Percentiles rank a stretch among this genome's conserved stretches.
These are phyloP conservation scores for Geosmithia putterillii DNA, from an alignment of 2,329 filamentous ascomycete species.

Conservation along the genomic window DNA sequence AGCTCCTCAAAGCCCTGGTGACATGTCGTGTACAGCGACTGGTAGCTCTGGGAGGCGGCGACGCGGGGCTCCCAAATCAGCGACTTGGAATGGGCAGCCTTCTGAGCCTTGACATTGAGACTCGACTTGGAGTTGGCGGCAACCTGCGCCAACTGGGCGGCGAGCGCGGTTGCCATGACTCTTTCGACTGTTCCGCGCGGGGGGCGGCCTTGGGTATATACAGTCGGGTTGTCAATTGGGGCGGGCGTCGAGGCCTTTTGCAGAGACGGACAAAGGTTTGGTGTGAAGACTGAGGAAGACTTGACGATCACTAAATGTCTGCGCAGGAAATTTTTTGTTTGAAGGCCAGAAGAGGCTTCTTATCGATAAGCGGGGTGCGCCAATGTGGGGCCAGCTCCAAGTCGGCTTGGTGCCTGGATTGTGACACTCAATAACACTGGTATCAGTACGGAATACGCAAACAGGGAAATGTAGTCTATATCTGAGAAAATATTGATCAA, in stretches of 20 bases:
- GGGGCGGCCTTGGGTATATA: not conserved
- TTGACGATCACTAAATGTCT: not conserved
- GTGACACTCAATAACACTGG: not conserved
- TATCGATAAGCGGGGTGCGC: constrained; percentile 3
- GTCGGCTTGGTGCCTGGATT: not conserved
- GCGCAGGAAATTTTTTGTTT: constrained; percentile 3
- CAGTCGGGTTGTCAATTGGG: not conserved
- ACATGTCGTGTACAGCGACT: constrained; percentile 78
- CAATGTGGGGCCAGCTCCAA: not conserved
- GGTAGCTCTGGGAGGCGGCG: constrained; percentile 80
- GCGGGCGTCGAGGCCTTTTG: not conserved
- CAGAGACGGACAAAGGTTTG: not conserved
- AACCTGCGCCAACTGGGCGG: constrained; percentile 88
- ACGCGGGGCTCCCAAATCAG: constrained; percentile 82
- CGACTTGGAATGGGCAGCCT: constrained; percentile 83
- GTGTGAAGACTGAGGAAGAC: not conserved
- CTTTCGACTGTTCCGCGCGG: constrained; percentile 1
- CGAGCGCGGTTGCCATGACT: constrained; percentile 71
- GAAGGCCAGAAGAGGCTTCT: not conserved
- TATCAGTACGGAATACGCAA: too few species aligned
- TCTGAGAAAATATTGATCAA: too few species aligned
- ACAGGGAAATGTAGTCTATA: too few species aligned
- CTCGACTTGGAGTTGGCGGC: constrained; percentile 81
- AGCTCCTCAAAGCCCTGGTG: constrained; percentile 83
- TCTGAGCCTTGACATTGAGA: constrained; percentile 86